phyloP scores from a whole-genome alignment of 2,329 filamentous ascomycete genomes.

The Cladorrhinum sp. region DNA sequence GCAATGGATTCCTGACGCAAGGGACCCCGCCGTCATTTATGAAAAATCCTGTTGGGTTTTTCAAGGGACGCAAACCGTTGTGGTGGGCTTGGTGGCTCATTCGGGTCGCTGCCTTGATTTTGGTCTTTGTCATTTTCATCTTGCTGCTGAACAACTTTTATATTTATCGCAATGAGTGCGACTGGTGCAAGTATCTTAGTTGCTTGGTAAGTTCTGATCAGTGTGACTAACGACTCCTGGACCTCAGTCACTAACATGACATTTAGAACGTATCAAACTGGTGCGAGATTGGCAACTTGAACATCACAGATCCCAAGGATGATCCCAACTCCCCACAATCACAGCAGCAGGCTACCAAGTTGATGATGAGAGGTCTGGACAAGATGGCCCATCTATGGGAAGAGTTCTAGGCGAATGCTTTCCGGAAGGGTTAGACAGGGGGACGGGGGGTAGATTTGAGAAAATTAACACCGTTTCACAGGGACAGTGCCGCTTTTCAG shows the following conservation, averaged over 20 bases:
- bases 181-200: slow-evolving; percentile 93
- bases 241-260: neutral
- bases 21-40: slow-evolving; percentile 53
- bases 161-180: slow-evolving; percentile 68
- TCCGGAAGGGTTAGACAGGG: neutral
- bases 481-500: too few species aligned
- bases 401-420: neutral
- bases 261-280: slow-evolving; percentile 1
- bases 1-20: slow-evolving; percentile 42
- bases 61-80: slow-evolving; percentile 84
- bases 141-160: slow-evolving; percentile 91
- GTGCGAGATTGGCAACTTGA: slow-evolving; percentile 5
- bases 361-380: neutral
- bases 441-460: neutral
- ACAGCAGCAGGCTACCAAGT: neutral
- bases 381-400: neutral
- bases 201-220: slow-evolving; percentile 70
- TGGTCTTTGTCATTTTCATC: slow-evolving; percentile 82
- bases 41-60: slow-evolving; percentile 70
- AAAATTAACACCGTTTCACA: too few species aligned
- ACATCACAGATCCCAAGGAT: neutral
- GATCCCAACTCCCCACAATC: too few species aligned
- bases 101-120: slow-evolving; percentile 70
- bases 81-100: slow-evolving; percentile 99
- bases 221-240: neutral